Conservation (phyloP, 495 filamentous ascomycete species). For the Neurospora pannonica region DNA sequence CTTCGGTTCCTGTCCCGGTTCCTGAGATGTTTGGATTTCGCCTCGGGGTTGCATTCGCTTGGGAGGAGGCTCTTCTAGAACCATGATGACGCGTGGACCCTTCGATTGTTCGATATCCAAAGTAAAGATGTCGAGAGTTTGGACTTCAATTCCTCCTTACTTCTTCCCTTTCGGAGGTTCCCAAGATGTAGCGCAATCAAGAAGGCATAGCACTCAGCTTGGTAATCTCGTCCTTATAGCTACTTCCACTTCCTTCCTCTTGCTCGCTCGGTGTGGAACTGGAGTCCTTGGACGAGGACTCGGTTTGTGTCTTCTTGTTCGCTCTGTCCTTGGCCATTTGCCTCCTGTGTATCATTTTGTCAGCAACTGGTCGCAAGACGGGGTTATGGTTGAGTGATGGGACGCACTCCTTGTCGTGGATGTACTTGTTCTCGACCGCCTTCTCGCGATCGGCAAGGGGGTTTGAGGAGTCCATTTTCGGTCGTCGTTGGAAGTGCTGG, state of each 20-base stretch:
- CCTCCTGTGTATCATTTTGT: neutral
- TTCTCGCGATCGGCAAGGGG: constrained; percentile 23
- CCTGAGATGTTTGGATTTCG: neutral
- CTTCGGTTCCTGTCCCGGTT: neutral
- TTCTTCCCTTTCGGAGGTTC: too few species aligned
- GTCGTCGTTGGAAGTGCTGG: too few species aligned
- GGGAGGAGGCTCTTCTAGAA: neutral
- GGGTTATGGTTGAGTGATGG: neutral
- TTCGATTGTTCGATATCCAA: neutral
- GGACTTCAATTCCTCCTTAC: neutral
- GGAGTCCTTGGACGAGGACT: neutral
- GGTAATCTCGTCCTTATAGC: neutral
- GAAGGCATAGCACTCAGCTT: neutral
- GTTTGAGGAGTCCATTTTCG: constrained; percentile 16
- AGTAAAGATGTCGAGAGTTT: neutral
- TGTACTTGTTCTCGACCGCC: constrained; percentile 25
- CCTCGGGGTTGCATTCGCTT: neutral
- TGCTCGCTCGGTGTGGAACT: neutral
- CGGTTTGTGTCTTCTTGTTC: constrained; percentile 2
- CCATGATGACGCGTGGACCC: neutral
- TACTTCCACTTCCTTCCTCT: neutral
- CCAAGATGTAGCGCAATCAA: neutral
- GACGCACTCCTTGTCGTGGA: constrained; percentile 23
- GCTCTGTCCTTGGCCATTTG: constrained; percentile 16
- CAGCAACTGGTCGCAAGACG: neutral